Evolutionary conservation across 169 alveolate species (phyloP).

Genomic region (Cryptosporidium muris): DNA sequence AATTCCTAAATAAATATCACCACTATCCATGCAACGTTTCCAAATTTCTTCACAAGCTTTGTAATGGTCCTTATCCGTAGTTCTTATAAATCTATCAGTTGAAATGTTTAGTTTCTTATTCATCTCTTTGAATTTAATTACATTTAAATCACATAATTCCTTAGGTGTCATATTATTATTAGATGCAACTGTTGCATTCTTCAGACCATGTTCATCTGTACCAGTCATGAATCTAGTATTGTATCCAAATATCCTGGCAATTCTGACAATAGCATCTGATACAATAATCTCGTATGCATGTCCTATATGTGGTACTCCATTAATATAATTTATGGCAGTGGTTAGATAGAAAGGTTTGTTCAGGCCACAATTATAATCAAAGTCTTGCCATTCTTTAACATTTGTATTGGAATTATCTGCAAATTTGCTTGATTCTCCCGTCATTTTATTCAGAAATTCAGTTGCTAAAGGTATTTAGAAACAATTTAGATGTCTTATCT

Average conservation of each 20-base stretch:
- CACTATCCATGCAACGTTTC: conserved; percentile 79
- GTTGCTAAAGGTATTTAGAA: no score
- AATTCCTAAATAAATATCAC: conserved; percentile 85
- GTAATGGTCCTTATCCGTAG: conserved; percentile 85
- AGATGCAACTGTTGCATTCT: conserved; percentile 89
- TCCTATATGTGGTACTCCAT: conserved; percentile 94
- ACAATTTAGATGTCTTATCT: no score
- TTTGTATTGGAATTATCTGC: no score
- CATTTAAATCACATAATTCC: conserved; percentile 82
- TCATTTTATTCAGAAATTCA: no score
- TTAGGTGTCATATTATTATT: conserved; percentile 81
- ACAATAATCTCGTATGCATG: conserved; percentile 86
- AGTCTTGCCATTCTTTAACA: no score
- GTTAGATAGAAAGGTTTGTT: conserved; percentile 80
- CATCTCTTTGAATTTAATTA: conserved; percentile 41
- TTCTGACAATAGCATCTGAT: conserved; percentile 82
- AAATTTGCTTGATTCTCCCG: no score
- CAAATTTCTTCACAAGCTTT: conserved; percentile 81
- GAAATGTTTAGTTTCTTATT: conserved; percentile 72
- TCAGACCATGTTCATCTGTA: conserved; percentile 93
- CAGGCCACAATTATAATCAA: neutral
- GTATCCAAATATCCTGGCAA: conserved; percentile 81
- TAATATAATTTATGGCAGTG: conserved; percentile 92
- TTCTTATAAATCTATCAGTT: conserved; percentile 85
- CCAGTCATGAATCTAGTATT: conserved; percentile 86